Evolutionary conservation across 257 asterid genomes (phyloP).

Genomic region (Rehmannia glutinosa): DNA sequence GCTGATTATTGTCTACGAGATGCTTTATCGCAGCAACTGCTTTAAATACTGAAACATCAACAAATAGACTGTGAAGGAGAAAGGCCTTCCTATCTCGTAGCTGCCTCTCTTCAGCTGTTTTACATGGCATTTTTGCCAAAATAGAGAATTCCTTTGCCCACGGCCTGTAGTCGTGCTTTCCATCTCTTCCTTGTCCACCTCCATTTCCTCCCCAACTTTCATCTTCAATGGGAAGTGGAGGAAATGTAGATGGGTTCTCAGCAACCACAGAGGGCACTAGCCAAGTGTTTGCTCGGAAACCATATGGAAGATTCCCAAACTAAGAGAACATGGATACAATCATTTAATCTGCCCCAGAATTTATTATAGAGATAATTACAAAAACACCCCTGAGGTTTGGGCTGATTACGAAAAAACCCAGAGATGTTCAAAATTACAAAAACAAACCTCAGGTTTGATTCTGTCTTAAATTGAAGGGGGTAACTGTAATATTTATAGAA

Average conservation of each 20-base stretch:
- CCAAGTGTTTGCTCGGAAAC: conserved; percentile 84
- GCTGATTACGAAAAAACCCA: no score
- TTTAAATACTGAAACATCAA: conserved; percentile 65
- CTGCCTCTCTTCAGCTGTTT: conserved; percentile 69
- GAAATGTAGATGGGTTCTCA: conserved; percentile 52
- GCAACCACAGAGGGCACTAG: conserved; percentile 59
- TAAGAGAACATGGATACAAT: conserved; percentile 22
- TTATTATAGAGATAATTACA: no score
- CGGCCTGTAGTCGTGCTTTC: conserved; percentile 42
- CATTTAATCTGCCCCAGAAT: background rate
- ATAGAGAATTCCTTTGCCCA: conserved; percentile 69
- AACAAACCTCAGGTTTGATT: no score
- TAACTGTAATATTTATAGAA: no score
- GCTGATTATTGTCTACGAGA: conserved; percentile 28
- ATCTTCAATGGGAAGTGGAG: conserved; percentile 68
- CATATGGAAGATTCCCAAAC: conserved; percentile 89
- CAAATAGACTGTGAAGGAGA: conserved; percentile 68
- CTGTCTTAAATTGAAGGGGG: no score
- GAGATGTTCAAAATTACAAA: no score
- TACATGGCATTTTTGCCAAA: conserved; percentile 77
- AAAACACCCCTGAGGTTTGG: no score
- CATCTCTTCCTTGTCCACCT: conserved; percentile 70
- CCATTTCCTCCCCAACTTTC: conserved; percentile 87
- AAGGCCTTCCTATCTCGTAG: conserved; percentile 73
- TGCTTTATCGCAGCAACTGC: conserved; percentile 55